Evolutionary conservation across 495 filamentous ascomycete species (phyloP).

Genomic region (Daldinia childiae): DNA sequence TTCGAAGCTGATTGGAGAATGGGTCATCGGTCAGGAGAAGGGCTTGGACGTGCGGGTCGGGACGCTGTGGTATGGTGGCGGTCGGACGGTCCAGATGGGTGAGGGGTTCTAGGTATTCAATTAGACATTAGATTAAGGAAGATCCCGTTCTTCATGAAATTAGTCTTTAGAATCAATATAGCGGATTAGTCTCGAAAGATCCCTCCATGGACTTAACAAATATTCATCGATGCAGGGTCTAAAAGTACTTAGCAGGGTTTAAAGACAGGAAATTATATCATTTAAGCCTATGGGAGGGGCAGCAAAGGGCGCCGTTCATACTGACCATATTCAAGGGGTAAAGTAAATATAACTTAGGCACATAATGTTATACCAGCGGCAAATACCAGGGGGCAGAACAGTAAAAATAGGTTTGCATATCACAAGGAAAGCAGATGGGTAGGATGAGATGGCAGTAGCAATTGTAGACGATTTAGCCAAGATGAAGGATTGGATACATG

Average conservation of each 20-base stretch:
- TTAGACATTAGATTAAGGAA: too few relatives aligned
- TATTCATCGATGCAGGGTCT: background rate
- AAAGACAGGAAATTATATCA: background rate
- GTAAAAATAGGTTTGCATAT: background rate
- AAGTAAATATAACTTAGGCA: too few relatives aligned
- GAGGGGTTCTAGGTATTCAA: conserved; percentile 61
- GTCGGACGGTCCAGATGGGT: conserved; percentile 68
- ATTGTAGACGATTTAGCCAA: background rate
- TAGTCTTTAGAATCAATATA: background rate
- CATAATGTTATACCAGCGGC: too few relatives aligned
- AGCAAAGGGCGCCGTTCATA: background rate
- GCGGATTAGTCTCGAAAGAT: background rate
- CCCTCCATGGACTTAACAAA: background rate
- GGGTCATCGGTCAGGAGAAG: conserved; percentile 80
- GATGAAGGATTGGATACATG: background rate
- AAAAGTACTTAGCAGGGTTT: too few relatives aligned
- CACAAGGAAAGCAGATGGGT: background rate
- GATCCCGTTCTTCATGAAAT: too few relatives aligned
- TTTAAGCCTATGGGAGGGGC: background rate
- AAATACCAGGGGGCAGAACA: too few relatives aligned
- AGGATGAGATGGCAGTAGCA: background rate
- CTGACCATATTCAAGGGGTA: too few relatives aligned
- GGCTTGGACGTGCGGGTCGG: conserved; percentile 77
- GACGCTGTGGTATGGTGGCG: conserved; percentile 84
- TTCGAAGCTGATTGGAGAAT: conserved; percentile 59